Percentiles rank a stretch among this genome's conserved stretches.
These are phyloP conservation scores for Sanghuangporus weigelae DNA, from an alignment of 1,284 basidiomycete genomes.

Conservation along the genomic window DNA sequence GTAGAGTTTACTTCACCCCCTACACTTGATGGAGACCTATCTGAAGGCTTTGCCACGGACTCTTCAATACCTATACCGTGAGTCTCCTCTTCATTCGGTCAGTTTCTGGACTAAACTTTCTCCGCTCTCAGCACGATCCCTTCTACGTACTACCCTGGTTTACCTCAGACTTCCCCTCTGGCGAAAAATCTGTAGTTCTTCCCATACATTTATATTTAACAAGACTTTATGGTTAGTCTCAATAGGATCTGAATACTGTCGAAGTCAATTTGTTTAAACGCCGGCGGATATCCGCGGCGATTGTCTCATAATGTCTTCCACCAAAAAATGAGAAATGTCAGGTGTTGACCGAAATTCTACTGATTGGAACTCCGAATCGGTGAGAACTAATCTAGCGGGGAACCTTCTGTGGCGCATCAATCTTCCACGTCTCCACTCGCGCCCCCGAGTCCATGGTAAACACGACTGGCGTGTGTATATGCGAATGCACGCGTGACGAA, in stretches of 20 bases:
- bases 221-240: not conserved
- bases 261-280: not conserved
- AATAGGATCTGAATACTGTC: not conserved
- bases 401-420: not conserved
- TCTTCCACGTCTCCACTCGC: not conserved
- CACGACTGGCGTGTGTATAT: not conserved
- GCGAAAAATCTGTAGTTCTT: conserved; percentile 13
- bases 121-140: conserved; percentile 27
- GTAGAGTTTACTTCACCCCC: conserved; percentile 28
- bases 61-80: conserved; percentile 30
- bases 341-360: not conserved
- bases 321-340: not conserved
- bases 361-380: not conserved
- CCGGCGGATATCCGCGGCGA: not conserved
- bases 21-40: conserved; percentile 27
- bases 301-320: not conserved
- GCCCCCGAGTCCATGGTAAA: not conserved
- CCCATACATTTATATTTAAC: not conserved
- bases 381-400: not conserved
- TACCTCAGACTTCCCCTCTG: conserved; percentile 19
- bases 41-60: conserved; percentile 28
- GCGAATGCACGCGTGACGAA: not conserved
- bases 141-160: conserved; percentile 27
- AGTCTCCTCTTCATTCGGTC: conserved; percentile 15
- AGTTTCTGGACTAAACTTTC: not conserved